phyloP scores from a whole-genome alignment of 148 eudicot species.

The Vaccinium corymbosum region DNA sequence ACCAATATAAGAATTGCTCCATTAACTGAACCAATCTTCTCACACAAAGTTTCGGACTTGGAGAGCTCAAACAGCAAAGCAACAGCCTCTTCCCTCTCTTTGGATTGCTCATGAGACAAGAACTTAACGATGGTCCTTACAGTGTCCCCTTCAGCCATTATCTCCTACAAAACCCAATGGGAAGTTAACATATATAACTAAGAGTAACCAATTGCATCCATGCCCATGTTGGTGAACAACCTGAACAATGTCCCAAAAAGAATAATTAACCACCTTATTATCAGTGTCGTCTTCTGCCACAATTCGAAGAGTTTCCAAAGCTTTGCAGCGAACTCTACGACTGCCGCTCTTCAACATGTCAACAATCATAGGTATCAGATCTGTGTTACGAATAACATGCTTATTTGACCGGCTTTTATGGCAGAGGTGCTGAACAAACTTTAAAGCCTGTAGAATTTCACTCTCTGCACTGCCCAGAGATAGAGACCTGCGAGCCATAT shows the following conservation, averaged over 20 bases:
- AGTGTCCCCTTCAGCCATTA: conserved; percentile 77
- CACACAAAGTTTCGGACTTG: conserved; percentile 59
- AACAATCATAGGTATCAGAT: conserved; percentile 55
- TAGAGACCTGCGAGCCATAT: conserved; percentile 60
- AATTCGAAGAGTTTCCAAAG: conserved; percentile 70
- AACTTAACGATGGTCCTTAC: conserved; percentile 72
- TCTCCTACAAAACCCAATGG: conserved; percentile 46
- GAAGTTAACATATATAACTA: not conserved
- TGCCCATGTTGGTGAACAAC: not conserved
- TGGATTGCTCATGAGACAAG: conserved; percentile 59
- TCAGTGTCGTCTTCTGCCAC: conserved; percentile 64
- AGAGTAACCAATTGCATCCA: conserved; percentile 13
- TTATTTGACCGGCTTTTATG: conserved; percentile 47
- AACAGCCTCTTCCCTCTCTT: conserved; percentile 76
- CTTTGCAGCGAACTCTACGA: conserved; percentile 62
- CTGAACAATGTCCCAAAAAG: not conserved
- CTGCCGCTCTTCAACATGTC: conserved; percentile 63
- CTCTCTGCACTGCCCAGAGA: conserved; percentile 46
- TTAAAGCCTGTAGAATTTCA: conserved; percentile 60
- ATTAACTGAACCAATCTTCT: conserved; percentile 77
- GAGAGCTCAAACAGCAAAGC: conserved; percentile 88
- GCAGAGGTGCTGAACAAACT: conserved; percentile 56
- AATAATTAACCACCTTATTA: conserved; percentile 57
- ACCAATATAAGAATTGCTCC: conserved; percentile 88
- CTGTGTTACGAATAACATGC: conserved; percentile 53